phyloP scores from a whole-genome alignment of 2,329 filamentous ascomycete species.

The Davidsoniella australis region DNA sequence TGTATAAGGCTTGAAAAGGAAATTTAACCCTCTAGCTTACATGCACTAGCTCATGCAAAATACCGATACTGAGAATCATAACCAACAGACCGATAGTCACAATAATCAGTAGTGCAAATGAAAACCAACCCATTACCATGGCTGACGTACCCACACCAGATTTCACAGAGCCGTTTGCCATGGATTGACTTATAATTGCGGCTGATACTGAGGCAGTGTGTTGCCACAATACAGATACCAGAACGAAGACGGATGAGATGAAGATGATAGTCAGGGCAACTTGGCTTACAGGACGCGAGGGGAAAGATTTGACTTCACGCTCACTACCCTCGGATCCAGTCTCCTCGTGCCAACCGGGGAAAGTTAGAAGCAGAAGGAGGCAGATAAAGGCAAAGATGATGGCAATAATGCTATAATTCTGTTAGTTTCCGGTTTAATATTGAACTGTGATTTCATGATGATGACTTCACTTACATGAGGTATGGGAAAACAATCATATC shows the following conservation, averaged over 20 bases:
- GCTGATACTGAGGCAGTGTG: constrained; percentile 94
- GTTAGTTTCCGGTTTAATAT: neutral
- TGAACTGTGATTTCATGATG: neutral
- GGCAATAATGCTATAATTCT: constrained; percentile 63
- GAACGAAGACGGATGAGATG: constrained; percentile 50
- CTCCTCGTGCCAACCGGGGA: constrained; percentile 84
- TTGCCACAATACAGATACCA: constrained; percentile 71
- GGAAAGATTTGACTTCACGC: constrained; percentile 85
- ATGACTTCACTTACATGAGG: constrained; percentile 49
- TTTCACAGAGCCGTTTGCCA: constrained; percentile 75
- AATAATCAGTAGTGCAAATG: constrained; percentile 80
- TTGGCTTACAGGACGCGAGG: constrained; percentile 80
- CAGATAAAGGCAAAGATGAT: constrained; percentile 95
- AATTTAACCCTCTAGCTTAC: too few relatives aligned
- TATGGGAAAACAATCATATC: constrained; percentile 98
- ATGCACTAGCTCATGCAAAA: constrained; percentile 42
- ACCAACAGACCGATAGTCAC: constrained; percentile 88
- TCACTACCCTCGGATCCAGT: constrained; percentile 65
- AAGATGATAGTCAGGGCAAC: constrained; percentile 87
- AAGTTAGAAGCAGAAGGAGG: constrained; percentile 85
- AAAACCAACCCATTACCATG: constrained; percentile 97
- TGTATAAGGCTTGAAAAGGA: neutral
- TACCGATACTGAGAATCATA: constrained; percentile 87
- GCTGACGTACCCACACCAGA: constrained; percentile 83
- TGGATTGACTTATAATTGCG: constrained; percentile 79